Evolutionary conservation across 2,329 filamentous ascomycete genomes (phyloP).

Genomic region (Aspergillus sp.): DNA sequence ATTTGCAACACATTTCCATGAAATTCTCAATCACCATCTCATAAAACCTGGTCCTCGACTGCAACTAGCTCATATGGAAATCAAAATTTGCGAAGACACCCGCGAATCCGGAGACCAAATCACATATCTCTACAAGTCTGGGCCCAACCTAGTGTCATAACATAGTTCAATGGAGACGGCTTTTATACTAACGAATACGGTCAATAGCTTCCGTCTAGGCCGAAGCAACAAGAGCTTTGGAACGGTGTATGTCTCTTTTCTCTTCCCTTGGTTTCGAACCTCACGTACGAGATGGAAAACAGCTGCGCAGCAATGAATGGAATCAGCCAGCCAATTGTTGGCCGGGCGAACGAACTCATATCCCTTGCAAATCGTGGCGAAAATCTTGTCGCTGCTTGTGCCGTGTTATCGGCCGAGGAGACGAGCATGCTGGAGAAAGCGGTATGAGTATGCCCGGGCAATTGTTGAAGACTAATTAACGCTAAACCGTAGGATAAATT

Average conservation of each 20-base stretch:
- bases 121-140: slow-evolving; percentile 66
- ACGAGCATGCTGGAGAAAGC: slow-evolving; percentile 66
- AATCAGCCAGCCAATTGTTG: slow-evolving; percentile 68
- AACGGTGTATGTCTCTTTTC: slow-evolving; percentile 50
- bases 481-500: slow-evolving; percentile 12
- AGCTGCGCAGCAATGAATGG: slow-evolving; percentile 85
- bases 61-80: slow-evolving; percentile 61
- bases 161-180: too few relatives aligned
- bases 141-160: not conserved
- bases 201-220: slow-evolving; percentile 55
- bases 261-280: not conserved
- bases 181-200: not conserved
- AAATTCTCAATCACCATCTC: slow-evolving; percentile 54
- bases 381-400: slow-evolving; percentile 72
- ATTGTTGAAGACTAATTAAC: not conserved
- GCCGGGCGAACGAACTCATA: slow-evolving; percentile 73
- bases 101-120: slow-evolving; percentile 53
- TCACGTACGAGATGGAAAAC: not conserved
- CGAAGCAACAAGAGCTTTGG: slow-evolving; percentile 81
- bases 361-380: slow-evolving; percentile 68
- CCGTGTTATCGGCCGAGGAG: slow-evolving; percentile 64
- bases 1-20: slow-evolving; percentile 64
- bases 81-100: slow-evolving; percentile 44
- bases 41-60: slow-evolving; percentile 48
- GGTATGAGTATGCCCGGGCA: slow-evolving; percentile 37